Percentiles rank a stretch among this genome's conserved stretches.
phyloP scores from a whole-genome alignment of 306 rosid genomes.

The Vicia faba region DNA sequence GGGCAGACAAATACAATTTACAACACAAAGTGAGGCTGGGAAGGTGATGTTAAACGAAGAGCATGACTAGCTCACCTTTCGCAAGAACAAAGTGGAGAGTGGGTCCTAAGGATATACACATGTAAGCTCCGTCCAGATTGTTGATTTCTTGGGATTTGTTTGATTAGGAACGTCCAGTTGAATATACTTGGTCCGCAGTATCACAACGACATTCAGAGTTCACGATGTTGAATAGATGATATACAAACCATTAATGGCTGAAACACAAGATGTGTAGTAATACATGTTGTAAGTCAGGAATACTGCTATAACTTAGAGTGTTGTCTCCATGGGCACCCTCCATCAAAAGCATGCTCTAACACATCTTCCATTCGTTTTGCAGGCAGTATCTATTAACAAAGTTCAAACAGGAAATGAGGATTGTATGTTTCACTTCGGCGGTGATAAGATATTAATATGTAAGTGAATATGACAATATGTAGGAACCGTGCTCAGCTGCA shows the following conservation, averaged over 20 bases:
- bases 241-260: conserved; percentile 30
- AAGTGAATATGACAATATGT: too few species aligned
- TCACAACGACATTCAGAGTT: conserved; percentile 30
- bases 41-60: conserved; percentile 14
- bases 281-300: background rate
- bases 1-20: background rate
- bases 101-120: conserved; percentile 9
- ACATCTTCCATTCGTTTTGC: conserved; percentile 86
- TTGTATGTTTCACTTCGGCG: conserved; percentile 12
- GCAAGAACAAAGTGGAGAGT: conserved; percentile 21
- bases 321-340: conserved; percentile 81
- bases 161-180: conserved; percentile 18
- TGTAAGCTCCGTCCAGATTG: conserved; percentile 34
- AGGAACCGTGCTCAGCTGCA: conserved; percentile 11
- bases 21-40: background rate
- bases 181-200: conserved; percentile 23
- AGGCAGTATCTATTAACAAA: conserved; percentile 57
- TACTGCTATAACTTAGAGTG: conserved; percentile 65
- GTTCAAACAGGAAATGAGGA: conserved; percentile 6
- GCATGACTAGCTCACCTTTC: conserved; percentile 34
- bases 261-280: conserved; percentile 22
- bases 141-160: conserved; percentile 32
- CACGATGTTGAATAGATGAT: conserved; percentile 32
- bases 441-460: background rate
- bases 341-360: conserved; percentile 79